Conservation (phyloP, 306 rosid genomes). For the Sechiopsis laciniata region DNA sequence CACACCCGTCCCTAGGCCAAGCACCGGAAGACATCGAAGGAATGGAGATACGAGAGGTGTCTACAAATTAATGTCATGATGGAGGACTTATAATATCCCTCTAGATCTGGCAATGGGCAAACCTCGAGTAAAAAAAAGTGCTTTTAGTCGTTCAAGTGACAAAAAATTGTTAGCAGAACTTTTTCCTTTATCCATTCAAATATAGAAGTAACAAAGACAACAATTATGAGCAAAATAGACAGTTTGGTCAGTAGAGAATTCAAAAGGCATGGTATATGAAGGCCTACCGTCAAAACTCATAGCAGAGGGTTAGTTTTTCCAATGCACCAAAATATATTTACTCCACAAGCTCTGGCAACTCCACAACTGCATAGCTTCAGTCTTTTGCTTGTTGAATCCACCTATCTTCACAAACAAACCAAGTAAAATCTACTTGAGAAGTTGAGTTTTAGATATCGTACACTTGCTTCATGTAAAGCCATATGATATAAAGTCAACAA, state of each 20-base stretch:
- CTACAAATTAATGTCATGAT: too few relatives aligned
- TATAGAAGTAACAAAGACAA: background rate
- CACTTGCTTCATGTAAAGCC: background rate
- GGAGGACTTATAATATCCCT: too few relatives aligned
- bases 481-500: background rate
- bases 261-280: background rate
- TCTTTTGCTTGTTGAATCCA: constrained; percentile 13
- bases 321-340: background rate
- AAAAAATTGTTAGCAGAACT: too few relatives aligned
- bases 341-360: background rate
- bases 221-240: background rate
- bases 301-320: background rate
- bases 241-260: constrained; percentile 2
- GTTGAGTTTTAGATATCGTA: background rate
- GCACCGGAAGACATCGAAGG: too few relatives aligned
- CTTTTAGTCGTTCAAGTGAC: too few relatives aligned
- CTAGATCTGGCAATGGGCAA: too few relatives aligned
- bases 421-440: background rate
- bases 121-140: too few relatives aligned
- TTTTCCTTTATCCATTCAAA: background rate
- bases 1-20: too few relatives aligned
- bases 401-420: too few relatives aligned
- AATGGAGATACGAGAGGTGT: too few relatives aligned
- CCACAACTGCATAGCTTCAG: background rate
- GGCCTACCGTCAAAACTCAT: constrained; percentile 13